Percentiles rank a stretch among this genome's conserved stretches.
Conservation (phyloP, 129 eudicot species). For the sunflower (Helianthus annuus) region DNA sequence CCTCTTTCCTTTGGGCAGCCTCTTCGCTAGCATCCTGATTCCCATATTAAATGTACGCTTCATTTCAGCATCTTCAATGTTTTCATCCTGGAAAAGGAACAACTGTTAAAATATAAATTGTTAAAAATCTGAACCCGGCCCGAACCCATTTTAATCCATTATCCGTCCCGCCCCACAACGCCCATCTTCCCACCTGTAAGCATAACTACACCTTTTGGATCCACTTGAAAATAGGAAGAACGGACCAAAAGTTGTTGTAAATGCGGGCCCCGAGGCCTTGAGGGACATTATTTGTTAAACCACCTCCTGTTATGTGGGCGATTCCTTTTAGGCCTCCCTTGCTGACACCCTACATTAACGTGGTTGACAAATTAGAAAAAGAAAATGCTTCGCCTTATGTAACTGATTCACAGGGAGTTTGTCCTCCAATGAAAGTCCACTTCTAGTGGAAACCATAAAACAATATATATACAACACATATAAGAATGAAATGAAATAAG, state of each 20-base stretch:
- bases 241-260: conserved; percentile 63
- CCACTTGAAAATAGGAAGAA: conserved; percentile 94
- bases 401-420: conserved; percentile 61
- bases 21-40: too few species aligned
- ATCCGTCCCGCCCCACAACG: neutral
- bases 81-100: too few species aligned
- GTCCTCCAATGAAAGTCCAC: conserved; percentile 68
- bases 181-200: neutral
- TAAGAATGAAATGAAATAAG: too few species aligned
- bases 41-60: too few species aligned
- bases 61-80: too few species aligned
- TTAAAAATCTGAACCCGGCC: too few species aligned
- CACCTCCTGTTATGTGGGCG: conserved; percentile 97
- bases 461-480: too few species aligned
- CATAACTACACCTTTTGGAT: conserved; percentile 62
- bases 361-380: conserved; percentile 1
- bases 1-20: too few species aligned
- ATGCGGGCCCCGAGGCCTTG: conserved; percentile 85
- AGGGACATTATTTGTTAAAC: conserved; percentile 89
- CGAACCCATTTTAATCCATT: neutral
- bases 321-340: conserved; percentile 92
- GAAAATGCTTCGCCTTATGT: conserved; percentile 66
- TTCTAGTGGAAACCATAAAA: conserved; percentile 67
- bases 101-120: too few species aligned
- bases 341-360: conserved; percentile 60